phyloP scores from a whole-genome alignment of 305 asterid species.

The Solanum hybrid region DNA sequence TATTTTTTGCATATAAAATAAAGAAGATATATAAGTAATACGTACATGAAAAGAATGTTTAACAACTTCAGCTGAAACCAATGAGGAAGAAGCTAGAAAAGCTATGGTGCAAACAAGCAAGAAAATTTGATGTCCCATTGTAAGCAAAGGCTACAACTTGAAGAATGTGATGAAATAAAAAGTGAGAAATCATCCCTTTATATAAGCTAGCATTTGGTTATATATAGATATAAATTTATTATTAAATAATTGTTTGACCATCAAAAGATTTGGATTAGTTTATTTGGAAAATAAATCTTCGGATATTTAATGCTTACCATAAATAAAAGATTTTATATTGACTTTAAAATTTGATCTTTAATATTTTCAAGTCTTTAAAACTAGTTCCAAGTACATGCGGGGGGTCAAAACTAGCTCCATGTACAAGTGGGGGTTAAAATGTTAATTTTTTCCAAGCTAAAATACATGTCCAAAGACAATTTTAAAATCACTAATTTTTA shows the following conservation, averaged over 20 bases:
- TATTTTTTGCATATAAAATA: not conserved
- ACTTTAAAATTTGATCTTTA: not conserved
- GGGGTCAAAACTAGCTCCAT: not conserved
- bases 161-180: not conserved
- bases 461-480: not conserved
- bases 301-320: not conserved
- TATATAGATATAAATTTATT: not conserved
- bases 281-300: not conserved
- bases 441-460: not conserved
- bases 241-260: not conserved
- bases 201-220: not conserved
- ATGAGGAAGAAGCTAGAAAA: not conserved
- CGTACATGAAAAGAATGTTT: slow-evolving; percentile 1
- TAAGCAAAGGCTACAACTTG: not conserved
- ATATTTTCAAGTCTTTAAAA: not conserved
- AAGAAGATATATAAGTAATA: not conserved
- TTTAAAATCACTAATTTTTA: not conserved
- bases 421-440: not conserved
- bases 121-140: not conserved
- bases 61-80: not conserved
- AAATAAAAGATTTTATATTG: not conserved
- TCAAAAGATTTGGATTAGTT: not conserved
- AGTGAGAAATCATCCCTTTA: not conserved
- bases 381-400: not conserved
- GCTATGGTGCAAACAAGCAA: not conserved